Evolutionary conservation across 2,329 filamentous ascomycete genomes (phyloP), one percentile per base, ranked within the genome.

Genomic region (Pseudodiploospora longispora): DNA sequence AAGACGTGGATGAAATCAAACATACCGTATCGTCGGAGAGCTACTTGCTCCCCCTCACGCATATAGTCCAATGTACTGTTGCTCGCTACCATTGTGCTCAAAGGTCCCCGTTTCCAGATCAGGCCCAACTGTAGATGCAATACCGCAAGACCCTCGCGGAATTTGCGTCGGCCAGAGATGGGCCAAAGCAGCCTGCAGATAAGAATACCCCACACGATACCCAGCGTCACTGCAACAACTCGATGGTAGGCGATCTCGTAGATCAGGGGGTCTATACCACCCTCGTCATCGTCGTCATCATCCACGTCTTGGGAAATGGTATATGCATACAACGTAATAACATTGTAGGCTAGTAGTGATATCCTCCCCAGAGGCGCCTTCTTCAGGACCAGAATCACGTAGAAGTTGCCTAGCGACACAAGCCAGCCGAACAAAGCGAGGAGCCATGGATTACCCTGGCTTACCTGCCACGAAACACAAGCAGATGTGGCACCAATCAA

Each of bases 91-190:
- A 95, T 74, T 6, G 83, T 79, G 4, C 85, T 83, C 27, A 98
- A 70, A 0, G 93, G 93, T 6, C 94, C 91, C 37, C 90, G 81
- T 66, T 91, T 95, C 93, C 93, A 98, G 52, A 97, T 90, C 31
- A 98, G 75, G 10, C 89, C 87, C 81, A 98, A 90, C 47, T 94
- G 87, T 6, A 98, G 74, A 78, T 93, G 97, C 9, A 98, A 71
- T n/a, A 95, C 73, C 29, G 87, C 87, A 8, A 96, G 74, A 2
- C 91, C 91, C 56, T 95, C 84, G 58, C 93, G 88, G 55, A 97
- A 82, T 65, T 95, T 95, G 50, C 77, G 75, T 36, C 93, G 78
- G 2, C 89, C 93, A 30, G 88, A 93, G 50, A 96, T 94, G 6
- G 93, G 93, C 87, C 90, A 97, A 51, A 98, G 82, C 40, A 95